phyloP scores from a whole-genome alignment of 2,329 filamentous ascomycete genomes.

The Colletotrichum sp. region DNA sequence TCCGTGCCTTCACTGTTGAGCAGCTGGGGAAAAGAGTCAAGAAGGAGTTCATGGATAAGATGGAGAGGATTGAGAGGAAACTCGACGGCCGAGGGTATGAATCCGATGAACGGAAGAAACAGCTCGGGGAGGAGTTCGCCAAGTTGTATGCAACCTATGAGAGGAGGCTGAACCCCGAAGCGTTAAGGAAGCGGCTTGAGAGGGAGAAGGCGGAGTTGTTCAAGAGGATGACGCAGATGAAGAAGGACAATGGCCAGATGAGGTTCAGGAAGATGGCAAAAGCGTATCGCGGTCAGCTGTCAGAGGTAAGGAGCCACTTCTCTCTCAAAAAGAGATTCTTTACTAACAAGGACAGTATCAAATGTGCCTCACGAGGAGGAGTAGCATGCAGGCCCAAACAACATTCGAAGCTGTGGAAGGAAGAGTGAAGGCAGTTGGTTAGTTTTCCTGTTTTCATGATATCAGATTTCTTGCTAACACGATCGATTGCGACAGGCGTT shows the following conservation, averaged over 20 bases:
- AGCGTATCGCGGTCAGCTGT: background rate
- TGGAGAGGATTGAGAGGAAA: background rate
- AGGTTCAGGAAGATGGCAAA: slow-evolving; percentile 4
- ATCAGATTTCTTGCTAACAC: background rate
- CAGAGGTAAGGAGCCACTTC: background rate
- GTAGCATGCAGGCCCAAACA: background rate
- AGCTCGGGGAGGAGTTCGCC: background rate
- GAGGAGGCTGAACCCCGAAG: background rate
- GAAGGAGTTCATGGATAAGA: slow-evolving; percentile 3
- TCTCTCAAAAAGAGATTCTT: rapidly evolving
- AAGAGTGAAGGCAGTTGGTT: slow-evolving; percentile 8
- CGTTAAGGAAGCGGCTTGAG: background rate
- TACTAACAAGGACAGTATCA: background rate
- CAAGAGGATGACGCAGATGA: background rate
- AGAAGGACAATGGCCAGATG: background rate
- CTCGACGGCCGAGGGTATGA: background rate
- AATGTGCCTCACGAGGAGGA: background rate
- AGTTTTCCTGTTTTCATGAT: background rate
- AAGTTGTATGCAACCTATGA: background rate
- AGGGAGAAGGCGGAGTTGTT: background rate
- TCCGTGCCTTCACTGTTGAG: background rate
- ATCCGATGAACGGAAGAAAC: background rate
- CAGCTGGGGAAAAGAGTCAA: background rate
- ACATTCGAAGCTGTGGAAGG: background rate
- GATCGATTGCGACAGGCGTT: slow-evolving; percentile 38